These are phyloP conservation scores for Selaginella moellendorffii DNA, from an alignment of 75 land plant genomes.

Conservation along the genomic window DNA sequence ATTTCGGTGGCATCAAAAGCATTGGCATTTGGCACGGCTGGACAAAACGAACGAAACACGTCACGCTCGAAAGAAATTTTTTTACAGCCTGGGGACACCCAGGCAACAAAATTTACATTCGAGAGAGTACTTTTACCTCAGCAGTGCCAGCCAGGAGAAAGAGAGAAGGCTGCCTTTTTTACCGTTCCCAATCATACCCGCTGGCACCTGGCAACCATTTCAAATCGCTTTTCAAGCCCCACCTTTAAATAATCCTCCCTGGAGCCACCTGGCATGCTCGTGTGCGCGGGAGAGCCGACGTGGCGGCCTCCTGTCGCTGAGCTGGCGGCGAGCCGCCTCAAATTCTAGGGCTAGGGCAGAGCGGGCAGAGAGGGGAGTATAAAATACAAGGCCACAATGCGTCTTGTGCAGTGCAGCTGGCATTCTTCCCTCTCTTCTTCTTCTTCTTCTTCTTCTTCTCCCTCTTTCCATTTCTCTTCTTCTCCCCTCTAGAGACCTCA, in stretches of 20 bases:
- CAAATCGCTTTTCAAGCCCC: not conserved
- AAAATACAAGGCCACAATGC: not conserved
- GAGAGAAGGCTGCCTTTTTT: not conserved
- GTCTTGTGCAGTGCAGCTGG: not conserved
- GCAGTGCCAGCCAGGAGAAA: no score
- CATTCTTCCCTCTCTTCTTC: not conserved
- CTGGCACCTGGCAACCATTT: not conserved
- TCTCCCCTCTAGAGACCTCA: not conserved
- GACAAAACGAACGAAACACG: not conserved
- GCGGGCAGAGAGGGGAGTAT: no score
- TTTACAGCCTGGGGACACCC: not conserved
- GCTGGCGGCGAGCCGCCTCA: not conserved
- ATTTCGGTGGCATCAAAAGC: not conserved
- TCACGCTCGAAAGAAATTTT: not conserved
- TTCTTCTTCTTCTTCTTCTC: not conserved
- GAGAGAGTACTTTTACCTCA: not conserved
- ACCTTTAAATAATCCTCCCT: not conserved
- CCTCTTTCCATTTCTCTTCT: not conserved
- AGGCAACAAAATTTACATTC: not conserved
- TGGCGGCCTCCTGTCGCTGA: not conserved
- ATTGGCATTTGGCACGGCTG: not conserved
- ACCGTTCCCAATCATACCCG: slow-evolving; percentile 1
- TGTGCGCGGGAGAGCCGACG: not conserved
- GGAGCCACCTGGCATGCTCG: not conserved
- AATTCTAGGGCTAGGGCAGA: no score